Conservation (phyloP, 306 rosid species). For the Quillaja saponaria region DNA sequence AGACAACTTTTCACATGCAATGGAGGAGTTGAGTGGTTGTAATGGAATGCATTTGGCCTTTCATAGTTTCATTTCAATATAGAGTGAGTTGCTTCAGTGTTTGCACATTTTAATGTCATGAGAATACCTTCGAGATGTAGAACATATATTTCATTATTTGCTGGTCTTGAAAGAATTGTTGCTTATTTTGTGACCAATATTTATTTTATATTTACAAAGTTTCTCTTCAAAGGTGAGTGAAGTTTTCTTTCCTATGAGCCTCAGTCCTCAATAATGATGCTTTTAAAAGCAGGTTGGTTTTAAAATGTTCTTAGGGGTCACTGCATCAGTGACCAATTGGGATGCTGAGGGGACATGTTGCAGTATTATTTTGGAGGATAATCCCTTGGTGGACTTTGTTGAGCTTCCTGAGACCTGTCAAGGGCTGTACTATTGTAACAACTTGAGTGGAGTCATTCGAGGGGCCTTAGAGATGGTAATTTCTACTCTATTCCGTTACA, state of each 20-base stretch:
- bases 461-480: slow-evolving; percentile 98
- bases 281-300: slow-evolving; percentile 73
- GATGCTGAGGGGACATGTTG: slow-evolving; percentile 95
- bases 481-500: slow-evolving; percentile 17
- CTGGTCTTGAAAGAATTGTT: neutral
- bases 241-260: neutral
- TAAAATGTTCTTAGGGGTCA: slow-evolving; percentile 93
- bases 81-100: too few relatives aligned
- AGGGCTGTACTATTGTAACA: slow-evolving; percentile 93
- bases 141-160: too few relatives aligned
- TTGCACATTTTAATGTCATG: too few relatives aligned
- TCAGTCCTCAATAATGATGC: slow-evolving; percentile 18
- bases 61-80: too few relatives aligned
- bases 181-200: neutral
- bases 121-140: too few relatives aligned
- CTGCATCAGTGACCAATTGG: slow-evolving; percentile 91
- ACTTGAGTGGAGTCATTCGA: slow-evolving; percentile 89
- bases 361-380: slow-evolving; percentile 90
- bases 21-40: too few relatives aligned
- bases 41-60: too few relatives aligned
- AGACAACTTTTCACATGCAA: too few relatives aligned
- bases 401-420: slow-evolving; percentile 97
- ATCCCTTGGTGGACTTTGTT: slow-evolving; percentile 95
- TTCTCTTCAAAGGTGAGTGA: neutral
- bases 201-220: neutral